Conservation (phyloP, 2,329 filamentous ascomycete species). For the Fusarium cyanostomum region DNA sequence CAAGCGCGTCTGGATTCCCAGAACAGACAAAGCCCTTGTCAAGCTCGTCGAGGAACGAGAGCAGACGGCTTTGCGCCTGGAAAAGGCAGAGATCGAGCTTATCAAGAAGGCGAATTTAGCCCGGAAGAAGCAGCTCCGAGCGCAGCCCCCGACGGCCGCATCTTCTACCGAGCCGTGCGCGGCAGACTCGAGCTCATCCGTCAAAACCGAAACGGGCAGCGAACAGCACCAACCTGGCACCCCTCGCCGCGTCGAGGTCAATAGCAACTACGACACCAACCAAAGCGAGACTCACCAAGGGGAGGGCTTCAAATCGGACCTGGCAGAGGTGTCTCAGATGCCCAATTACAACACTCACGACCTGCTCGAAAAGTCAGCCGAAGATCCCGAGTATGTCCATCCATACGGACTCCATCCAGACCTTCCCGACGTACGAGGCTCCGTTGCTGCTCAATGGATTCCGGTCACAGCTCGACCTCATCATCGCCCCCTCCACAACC, state of each 20-base stretch:
- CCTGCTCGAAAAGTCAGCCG: slow-evolving; percentile 33
- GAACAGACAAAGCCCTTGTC: slow-evolving; percentile 79
- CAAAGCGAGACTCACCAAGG: neutral
- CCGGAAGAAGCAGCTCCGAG: slow-evolving; percentile 63
- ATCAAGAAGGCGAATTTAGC: slow-evolving; percentile 81
- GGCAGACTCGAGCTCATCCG: slow-evolving; percentile 22
- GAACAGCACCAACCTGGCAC: slow-evolving; percentile 8
- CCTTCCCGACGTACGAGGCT: slow-evolving; percentile 55
- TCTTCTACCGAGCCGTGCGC: slow-evolving; percentile 23
- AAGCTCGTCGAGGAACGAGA: slow-evolving; percentile 85
- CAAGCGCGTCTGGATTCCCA: slow-evolving; percentile 84
- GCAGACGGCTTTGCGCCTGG: slow-evolving; percentile 80
- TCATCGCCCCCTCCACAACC: slow-evolving; percentile 72
- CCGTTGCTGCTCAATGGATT: slow-evolving; percentile 78
- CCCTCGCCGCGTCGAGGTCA: slow-evolving; percentile 9
- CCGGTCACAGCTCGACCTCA: slow-evolving; percentile 77
- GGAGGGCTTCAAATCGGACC: slow-evolving; percentile 23
- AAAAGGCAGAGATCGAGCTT: slow-evolving; percentile 86
- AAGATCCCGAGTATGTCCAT: slow-evolving; percentile 49
- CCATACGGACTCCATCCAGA: slow-evolving; percentile 49
- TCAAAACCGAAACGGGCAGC: slow-evolving; percentile 18
- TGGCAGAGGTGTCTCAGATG: slow-evolving; percentile 19
- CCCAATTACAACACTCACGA: slow-evolving; percentile 4
- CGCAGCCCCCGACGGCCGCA: neutral
- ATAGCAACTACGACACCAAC: neutral